Percentiles rank a stretch among this genome's conserved stretches.
Evolutionary conservation across 257 asterid species (phyloP).

Genomic region (Jacaranda copaia): DNA sequence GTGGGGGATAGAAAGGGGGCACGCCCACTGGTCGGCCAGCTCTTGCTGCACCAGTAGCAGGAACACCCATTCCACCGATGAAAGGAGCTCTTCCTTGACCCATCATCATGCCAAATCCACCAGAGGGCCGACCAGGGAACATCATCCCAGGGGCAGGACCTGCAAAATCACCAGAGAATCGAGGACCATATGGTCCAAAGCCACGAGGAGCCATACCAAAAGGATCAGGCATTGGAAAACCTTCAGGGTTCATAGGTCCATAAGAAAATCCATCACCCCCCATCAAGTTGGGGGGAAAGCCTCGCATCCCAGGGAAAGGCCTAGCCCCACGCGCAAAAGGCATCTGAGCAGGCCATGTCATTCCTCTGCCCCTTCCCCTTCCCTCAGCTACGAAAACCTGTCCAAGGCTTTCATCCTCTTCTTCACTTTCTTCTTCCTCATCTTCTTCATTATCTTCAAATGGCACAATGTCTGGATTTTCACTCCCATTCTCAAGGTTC

Average conservation of each 20-base stretch:
- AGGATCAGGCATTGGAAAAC: constrained; percentile 79
- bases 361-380: constrained; percentile 90
- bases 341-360: constrained; percentile 89
- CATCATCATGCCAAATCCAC: constrained; percentile 89
- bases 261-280: constrained; percentile 81
- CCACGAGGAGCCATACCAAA: constrained; percentile 84
- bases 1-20: constrained; percentile 49
- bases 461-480: constrained; percentile 82
- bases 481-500: constrained; percentile 61
- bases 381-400: constrained; percentile 65
- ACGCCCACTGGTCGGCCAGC: constrained; percentile 51
- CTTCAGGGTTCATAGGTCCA: constrained; percentile 67
- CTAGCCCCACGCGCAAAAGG: constrained; percentile 73
- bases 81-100: constrained; percentile 84
- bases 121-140: constrained; percentile 80
- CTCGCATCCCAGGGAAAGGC: constrained; percentile 74
- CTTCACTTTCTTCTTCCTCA: constrained; percentile 90
- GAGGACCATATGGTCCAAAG: constrained; percentile 82
- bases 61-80: constrained; percentile 59
- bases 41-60: constrained; percentile 35
- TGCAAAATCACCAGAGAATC: constrained; percentile 75
- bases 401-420: constrained; percentile 72
- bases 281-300: constrained; percentile 81
- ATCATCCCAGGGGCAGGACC: constrained; percentile 78
- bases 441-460: constrained; percentile 94